Evolutionary conservation across 305 asterid genomes (phyloP).

Genomic region (Striga hermonthica): DNA sequence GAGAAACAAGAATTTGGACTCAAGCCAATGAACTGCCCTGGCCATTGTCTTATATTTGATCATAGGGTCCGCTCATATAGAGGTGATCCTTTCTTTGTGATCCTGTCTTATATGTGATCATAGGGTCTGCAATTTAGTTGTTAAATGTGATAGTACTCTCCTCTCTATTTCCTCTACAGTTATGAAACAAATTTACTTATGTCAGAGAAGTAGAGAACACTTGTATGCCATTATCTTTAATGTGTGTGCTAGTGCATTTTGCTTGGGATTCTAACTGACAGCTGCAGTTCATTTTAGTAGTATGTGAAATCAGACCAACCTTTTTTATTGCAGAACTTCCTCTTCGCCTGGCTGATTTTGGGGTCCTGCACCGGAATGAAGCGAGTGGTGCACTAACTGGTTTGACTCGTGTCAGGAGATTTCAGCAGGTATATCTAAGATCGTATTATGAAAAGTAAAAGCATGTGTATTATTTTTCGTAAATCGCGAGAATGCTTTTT

Average conservation of each 20-base stretch:
- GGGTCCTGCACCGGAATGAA: conserved; percentile 91
- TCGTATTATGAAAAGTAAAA: conserved; percentile 4
- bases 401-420: conserved; percentile 87
- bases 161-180: conserved; percentile 4
- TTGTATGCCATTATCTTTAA: neutral
- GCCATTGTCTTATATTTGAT: conserved; percentile 95
- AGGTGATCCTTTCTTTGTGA: conserved; percentile 46
- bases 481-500: too few relatives aligned
- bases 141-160: neutral
- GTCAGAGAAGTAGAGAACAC: neutral
- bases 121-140: too few relatives aligned
- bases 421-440: conserved; percentile 70
- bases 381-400: conserved; percentile 99
- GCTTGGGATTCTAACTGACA: neutral
- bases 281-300: conserved; percentile 8
- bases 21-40: conserved; percentile 99
- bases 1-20: conserved; percentile 96
- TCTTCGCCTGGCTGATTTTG: conserved; percentile 90
- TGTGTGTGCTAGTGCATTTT: conserved; percentile 9
- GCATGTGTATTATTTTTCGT: conserved; percentile 12
- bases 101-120: too few relatives aligned
- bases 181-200: neutral
- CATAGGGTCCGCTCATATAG: conserved; percentile 96
- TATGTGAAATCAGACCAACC: conserved; percentile 9
- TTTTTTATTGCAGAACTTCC: conserved; percentile 67